Percentiles rank a stretch among this genome's conserved stretches.
Evolutionary conservation across 495 filamentous ascomycete species (phyloP).

Genomic region (Symbiotaphrina buchneri): DNA sequence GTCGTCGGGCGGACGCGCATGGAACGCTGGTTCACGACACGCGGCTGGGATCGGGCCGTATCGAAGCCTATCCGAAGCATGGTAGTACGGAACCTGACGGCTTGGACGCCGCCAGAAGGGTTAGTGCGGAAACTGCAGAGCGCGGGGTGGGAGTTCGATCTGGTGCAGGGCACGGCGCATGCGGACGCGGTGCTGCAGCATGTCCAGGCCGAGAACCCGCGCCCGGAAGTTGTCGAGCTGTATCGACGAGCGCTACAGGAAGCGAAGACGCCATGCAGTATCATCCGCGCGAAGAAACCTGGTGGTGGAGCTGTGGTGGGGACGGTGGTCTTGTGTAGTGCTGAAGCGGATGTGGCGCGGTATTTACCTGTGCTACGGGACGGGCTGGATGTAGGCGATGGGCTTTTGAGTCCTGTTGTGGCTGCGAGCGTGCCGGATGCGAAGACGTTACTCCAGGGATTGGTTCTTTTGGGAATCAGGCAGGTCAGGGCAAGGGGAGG

Average conservation of each 20-base stretch:
- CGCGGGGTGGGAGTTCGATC: slow-evolving; percentile 46
- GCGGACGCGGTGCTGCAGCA: slow-evolving; percentile 54
- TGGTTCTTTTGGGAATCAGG: slow-evolving; percentile 59
- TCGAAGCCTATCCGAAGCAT: slow-evolving; percentile 43
- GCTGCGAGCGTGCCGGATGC: slow-evolving; percentile 44
- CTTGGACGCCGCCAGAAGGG: slow-evolving; percentile 54
- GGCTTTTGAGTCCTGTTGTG: slow-evolving; percentile 64
- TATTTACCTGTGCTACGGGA: slow-evolving; percentile 44
- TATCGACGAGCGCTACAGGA: slow-evolving; percentile 61
- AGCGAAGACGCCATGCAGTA: slow-evolving; percentile 45
- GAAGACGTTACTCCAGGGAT: slow-evolving; percentile 51
- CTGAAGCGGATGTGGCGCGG: slow-evolving; percentile 37
- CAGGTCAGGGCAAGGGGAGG: slow-evolving; percentile 61
- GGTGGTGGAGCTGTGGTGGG: slow-evolving; percentile 47
- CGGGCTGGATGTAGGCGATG: slow-evolving; percentile 31
- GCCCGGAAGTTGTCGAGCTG: slow-evolving; percentile 65
- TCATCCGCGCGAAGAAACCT: slow-evolving; percentile 58
- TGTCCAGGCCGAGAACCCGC: slow-evolving; percentile 46
- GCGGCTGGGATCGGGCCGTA: slow-evolving; percentile 43
- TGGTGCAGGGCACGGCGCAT: slow-evolving; percentile 62
- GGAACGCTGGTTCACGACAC: slow-evolving; percentile 39
- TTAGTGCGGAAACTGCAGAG: slow-evolving; percentile 46
- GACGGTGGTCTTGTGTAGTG: slow-evolving; percentile 64
- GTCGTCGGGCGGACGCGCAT: slow-evolving; percentile 22
- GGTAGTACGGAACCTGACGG: slow-evolving; percentile 37